Conservation (phyloP, 2,329 filamentous ascomycete species). For the Pestalotiopsis sp. region DNA sequence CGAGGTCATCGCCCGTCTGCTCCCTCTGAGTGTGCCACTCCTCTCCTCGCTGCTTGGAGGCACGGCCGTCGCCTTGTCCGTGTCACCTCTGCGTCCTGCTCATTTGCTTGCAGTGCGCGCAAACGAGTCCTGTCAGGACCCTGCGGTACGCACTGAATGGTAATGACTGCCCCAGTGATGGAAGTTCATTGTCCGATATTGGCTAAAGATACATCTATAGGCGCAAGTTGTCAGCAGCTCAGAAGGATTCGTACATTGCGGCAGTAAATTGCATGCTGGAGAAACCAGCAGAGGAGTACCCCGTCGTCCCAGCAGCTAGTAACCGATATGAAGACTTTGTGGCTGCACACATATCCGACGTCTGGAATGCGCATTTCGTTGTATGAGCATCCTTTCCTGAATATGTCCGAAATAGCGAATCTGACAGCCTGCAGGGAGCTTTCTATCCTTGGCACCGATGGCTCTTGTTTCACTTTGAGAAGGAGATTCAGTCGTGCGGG, state of each 20-base stretch:
- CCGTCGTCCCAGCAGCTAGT: constrained; percentile 16
- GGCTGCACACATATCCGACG: constrained; percentile 25
- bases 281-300: background rate
- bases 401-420: background rate
- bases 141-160: constrained; percentile 3
- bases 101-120: background rate
- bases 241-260: constrained; percentile 13
- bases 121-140: background rate
- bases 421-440: constrained; percentile 3
- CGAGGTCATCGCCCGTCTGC: background rate
- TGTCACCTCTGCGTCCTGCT: background rate
- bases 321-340: constrained; percentile 27
- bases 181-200: background rate
- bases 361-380: constrained; percentile 21
- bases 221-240: constrained; percentile 8
- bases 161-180: background rate
- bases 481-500: constrained; percentile 23
- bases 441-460: constrained; percentile 15
- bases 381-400: constrained; percentile 4
- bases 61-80: background rate
- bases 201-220: background rate
- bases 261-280: constrained; percentile 15
- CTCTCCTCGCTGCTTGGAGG: background rate
- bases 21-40: background rate
- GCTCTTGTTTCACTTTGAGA: constrained; percentile 22